Conservation (phyloP, 768 basidiomycete genomes). For the Ramaria sp. region DNA sequence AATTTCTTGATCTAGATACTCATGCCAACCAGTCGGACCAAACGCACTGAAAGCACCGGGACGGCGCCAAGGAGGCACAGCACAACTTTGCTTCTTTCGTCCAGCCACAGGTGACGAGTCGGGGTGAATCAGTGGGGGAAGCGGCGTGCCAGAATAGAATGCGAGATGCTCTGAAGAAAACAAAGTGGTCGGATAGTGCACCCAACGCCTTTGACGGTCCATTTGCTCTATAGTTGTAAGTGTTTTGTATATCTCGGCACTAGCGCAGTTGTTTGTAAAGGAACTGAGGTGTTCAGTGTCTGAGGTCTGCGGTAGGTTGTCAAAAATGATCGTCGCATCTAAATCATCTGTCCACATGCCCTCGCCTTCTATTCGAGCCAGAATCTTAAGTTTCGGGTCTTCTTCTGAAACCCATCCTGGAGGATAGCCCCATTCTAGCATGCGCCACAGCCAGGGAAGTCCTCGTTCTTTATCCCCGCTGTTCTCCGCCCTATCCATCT, state of each 20-base stretch:
- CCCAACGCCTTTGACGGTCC: slow-evolving; percentile 38
- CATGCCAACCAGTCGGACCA: slow-evolving; percentile 7
- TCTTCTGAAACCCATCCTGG: slow-evolving; percentile 44
- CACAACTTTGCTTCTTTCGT: slow-evolving; percentile 9
- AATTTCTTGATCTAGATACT: background rate
- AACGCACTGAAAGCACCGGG: slow-evolving; percentile 11
- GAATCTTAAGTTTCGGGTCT: slow-evolving; percentile 45
- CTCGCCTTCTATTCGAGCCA: slow-evolving; percentile 31
- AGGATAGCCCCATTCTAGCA: slow-evolving; percentile 70
- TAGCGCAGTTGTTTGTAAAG: slow-evolving; percentile 14
- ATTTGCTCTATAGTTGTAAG: background rate
- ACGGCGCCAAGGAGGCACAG: slow-evolving; percentile 9
- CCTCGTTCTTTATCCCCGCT: slow-evolving; percentile 25
- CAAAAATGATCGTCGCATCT: slow-evolving; percentile 23
- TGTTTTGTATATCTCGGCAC: background rate
- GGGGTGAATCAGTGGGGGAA: slow-evolving; percentile 22
- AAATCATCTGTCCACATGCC: slow-evolving; percentile 10
- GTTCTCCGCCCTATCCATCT: slow-evolving; percentile 21
- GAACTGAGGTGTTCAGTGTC: slow-evolving; percentile 18
- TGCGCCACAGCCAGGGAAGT: slow-evolving; percentile 44
- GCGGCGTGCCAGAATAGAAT: slow-evolving; percentile 31
- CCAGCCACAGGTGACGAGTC: slow-evolving; percentile 4
- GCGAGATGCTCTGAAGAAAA: slow-evolving; percentile 50
- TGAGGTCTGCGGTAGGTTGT: slow-evolving; percentile 28
- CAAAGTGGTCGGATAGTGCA: slow-evolving; percentile 43